Evolutionary conservation across 2,329 filamentous ascomycete genomes (phyloP).

Genomic region (Ophiocordyceps camponoti-rufipedis): DNA sequence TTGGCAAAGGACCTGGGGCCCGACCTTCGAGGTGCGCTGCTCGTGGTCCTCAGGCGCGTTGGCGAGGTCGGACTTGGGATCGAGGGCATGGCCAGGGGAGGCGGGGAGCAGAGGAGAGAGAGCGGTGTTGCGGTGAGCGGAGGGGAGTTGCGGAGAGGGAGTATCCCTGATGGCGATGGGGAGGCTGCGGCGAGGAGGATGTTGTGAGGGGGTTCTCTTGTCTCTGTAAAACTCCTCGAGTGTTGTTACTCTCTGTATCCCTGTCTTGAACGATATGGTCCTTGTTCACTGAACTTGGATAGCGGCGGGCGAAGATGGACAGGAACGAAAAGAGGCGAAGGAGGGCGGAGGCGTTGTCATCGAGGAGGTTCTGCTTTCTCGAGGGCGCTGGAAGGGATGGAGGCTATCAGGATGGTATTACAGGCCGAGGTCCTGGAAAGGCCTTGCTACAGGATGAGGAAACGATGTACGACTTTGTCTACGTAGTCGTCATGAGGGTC

Average conservation of each 20-base stretch:
- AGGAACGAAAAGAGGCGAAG: not conserved
- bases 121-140: conserved; percentile 19
- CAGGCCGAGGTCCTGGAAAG: no score
- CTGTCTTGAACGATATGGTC: not conserved
- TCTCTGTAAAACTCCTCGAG: not conserved
- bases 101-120: conserved; percentile 16
- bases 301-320: no score
- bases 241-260: not conserved
- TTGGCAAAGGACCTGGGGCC: conserved; percentile 62
- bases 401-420: no score
- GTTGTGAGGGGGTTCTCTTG: conserved; percentile 8
- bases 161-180: conserved; percentile 4
- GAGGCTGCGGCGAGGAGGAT: conserved; percentile 18
- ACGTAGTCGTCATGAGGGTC: not conserved
- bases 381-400: no score
- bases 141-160: conserved; percentile 3
- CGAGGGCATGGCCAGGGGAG: conserved; percentile 23
- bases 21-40: conserved; percentile 63
- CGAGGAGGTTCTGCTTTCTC: no score
- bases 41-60: conserved; percentile 60
- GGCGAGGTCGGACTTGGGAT: conserved; percentile 58
- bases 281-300: not conserved
- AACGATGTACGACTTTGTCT: no score
- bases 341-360: not conserved
- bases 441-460: no score